Conservation (phyloP, 2,329 filamentous ascomycete genomes). For the Aspergillus spinulosporus region DNA sequence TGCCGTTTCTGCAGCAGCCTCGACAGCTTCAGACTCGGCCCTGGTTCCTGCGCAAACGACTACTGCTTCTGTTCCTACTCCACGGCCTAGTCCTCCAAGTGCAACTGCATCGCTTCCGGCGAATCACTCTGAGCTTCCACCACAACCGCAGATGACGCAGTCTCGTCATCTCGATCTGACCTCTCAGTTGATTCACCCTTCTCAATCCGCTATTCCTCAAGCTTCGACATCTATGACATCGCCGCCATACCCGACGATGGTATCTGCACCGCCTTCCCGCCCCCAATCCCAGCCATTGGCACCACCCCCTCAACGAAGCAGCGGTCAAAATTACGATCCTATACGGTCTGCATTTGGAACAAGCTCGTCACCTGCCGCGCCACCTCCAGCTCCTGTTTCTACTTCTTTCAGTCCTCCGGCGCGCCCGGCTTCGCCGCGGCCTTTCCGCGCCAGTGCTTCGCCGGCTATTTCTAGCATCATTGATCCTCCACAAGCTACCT, state of each 20-base stretch:
- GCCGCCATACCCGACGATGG: constrained; percentile 23
- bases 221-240: constrained; percentile 28
- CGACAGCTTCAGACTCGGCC: not conserved
- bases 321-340: constrained; percentile 85
- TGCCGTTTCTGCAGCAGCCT: not conserved
- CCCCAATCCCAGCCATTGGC: constrained; percentile 48
- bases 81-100: constrained; percentile 20
- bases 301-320: constrained; percentile 56
- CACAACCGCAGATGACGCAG: constrained; percentile 24
- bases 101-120: constrained; percentile 10
- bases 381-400: constrained; percentile 18
- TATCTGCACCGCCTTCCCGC: constrained; percentile 33
- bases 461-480: constrained; percentile 90
- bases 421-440: constrained; percentile 50
- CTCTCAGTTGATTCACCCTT: constrained; percentile 32
- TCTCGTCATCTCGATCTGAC: constrained; percentile 20
- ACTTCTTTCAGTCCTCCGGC: constrained; percentile 46
- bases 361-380: constrained; percentile 38
- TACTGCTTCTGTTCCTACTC: constrained; percentile 14
- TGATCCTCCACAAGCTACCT: constrained; percentile 57
- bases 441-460: constrained; percentile 75
- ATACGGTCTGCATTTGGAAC: constrained; percentile 69
- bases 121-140: constrained; percentile 7
- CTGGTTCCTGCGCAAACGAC: constrained; percentile 8
- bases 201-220: constrained; percentile 24